Percentiles rank a stretch among this genome's conserved stretches.
Evolutionary conservation across 805 yeast species (phyloP).

Genomic region (Kuraishia cidri): DNA sequence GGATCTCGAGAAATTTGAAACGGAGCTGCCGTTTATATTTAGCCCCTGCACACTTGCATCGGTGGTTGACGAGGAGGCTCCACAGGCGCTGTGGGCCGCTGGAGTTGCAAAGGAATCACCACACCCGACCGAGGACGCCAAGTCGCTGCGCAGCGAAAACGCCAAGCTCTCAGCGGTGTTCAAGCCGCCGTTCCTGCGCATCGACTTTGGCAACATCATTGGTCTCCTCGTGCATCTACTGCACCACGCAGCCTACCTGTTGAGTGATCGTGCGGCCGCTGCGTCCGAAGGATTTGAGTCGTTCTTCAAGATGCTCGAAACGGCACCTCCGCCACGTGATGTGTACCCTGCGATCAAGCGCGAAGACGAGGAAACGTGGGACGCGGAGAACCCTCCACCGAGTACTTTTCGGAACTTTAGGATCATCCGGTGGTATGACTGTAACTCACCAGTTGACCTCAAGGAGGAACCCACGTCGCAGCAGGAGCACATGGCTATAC

Average conservation of each 20-base stretch:
- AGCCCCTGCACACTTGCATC: slow-evolving; percentile 6
- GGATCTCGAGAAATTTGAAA: slow-evolving; percentile 4
- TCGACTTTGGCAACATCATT: slow-evolving; percentile 5
- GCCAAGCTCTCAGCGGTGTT: background rate
- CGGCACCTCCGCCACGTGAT: background rate
- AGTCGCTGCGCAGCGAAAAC: background rate
- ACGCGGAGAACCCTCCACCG: too few species aligned
- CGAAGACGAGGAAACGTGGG: too few species aligned
- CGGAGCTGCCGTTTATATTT: slow-evolving; percentile 4
- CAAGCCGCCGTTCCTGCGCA: slow-evolving; percentile 7
- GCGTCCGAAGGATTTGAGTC: slow-evolving; percentile 1
- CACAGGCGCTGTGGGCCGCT: slow-evolving; percentile 4
- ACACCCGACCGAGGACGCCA: slow-evolving; percentile 1
- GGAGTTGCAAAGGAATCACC: background rate
- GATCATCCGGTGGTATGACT: slow-evolving; percentile 6
- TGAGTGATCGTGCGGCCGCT: slow-evolving; percentile 4
- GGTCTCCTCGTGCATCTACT: slow-evolving; percentile 6
- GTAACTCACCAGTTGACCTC: slow-evolving; percentile 2
- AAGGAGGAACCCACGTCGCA: background rate
- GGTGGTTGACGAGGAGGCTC: slow-evolving; percentile 2
- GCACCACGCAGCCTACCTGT: slow-evolving; percentile 7
- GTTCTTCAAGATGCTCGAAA: slow-evolving; percentile 1
- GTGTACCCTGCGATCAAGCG: too few species aligned
- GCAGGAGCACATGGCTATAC: slow-evolving; percentile 6
- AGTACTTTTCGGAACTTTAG: slow-evolving; percentile 3